Conservation (phyloP, 1,284 basidiomycete species). For the Apiotrichum brassicae region DNA sequence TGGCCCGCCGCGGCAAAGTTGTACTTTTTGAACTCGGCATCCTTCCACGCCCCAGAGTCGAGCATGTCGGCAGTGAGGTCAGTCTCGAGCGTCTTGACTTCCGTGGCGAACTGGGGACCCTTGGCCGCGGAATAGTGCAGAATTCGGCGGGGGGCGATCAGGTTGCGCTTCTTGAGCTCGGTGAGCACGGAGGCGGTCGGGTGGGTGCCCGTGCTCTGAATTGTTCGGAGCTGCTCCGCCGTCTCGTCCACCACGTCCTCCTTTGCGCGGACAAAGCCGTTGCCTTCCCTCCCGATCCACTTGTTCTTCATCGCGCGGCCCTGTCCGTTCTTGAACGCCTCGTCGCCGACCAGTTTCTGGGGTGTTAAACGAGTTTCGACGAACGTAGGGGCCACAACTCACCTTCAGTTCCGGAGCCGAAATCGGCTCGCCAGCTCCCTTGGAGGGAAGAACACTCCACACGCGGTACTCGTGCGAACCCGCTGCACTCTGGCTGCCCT, state of each 20-base stretch:
- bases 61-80: constrained; percentile 96
- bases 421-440: constrained; percentile 62
- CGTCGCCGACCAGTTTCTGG: constrained; percentile 66
- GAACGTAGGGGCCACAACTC: no score
- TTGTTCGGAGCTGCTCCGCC: constrained; percentile 65
- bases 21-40: constrained; percentile 90
- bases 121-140: constrained; percentile 90
- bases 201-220: constrained; percentile 63
- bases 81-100: constrained; percentile 93
- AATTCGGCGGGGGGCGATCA: constrained; percentile 67
- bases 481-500: constrained; percentile 70
- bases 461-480: constrained; percentile 94
- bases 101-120: constrained; percentile 82
- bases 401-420: constrained; percentile 59
- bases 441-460: constrained; percentile 71
- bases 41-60: constrained; percentile 80
- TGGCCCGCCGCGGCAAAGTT: constrained; percentile 97
- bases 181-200: constrained; percentile 66
- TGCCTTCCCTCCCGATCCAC: constrained; percentile 90
- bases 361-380: no score
- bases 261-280: constrained; percentile 71
- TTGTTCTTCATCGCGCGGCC: constrained; percentile 93
- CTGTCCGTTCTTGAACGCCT: constrained; percentile 81
- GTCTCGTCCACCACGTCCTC: constrained; percentile 66
- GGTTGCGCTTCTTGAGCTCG: constrained; percentile 87